These are phyloP conservation scores for Mycena haematopus DNA, from an alignment of 768 basidiomycete species.

Conservation along the genomic window DNA sequence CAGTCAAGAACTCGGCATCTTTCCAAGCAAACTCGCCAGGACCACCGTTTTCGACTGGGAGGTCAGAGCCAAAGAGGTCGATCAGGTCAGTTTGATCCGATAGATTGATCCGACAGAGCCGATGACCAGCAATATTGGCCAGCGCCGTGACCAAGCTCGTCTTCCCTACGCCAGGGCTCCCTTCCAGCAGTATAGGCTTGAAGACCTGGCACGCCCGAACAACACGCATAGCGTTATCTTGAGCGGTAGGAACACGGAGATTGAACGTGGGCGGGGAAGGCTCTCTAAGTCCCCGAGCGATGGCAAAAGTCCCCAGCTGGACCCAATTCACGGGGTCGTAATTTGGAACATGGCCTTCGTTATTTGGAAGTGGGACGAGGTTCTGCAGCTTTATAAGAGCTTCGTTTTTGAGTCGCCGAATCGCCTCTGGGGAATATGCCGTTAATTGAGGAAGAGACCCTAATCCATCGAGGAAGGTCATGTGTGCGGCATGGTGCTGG, in stretches of 20 bases:
- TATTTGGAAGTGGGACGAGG: conserved; percentile 55
- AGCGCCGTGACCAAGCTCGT: conserved; percentile 91
- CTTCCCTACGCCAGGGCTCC: conserved; percentile 98
- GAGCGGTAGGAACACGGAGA: conserved; percentile 87
- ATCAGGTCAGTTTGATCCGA: conserved; percentile 98
- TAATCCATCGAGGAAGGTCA: conserved; percentile 92
- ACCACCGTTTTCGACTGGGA: conserved; percentile 90
- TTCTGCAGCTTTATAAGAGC: conserved; percentile 60
- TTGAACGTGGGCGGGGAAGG: conserved; percentile 62
- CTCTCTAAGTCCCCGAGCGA: conserved; percentile 61
- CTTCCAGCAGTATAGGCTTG: conserved; percentile 95
- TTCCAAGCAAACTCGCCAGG: conserved; percentile 97
- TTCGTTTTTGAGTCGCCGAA: conserved; percentile 67
- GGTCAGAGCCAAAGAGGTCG: conserved; percentile 95
- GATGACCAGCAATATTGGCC: conserved; percentile 78
- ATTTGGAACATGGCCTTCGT: conserved; percentile 36
- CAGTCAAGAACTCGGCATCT: conserved; percentile 93
- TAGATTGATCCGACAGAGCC: conserved; percentile 91
- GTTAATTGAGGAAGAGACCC: conserved; percentile 77
- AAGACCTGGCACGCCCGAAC: conserved; percentile 86
- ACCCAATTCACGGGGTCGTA: conserved; percentile 46
- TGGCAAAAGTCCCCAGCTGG: conserved; percentile 77
- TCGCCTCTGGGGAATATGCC: conserved; percentile 61
- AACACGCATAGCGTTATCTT: conserved; percentile 86
- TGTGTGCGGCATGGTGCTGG: conserved; percentile 91